A percentile compares a stretch with the other conserved stretches of the same genome.
These are phyloP conservation scores for Dendrobium officinale DNA, from an alignment of 106 monocot species.

Conservation along the genomic window DNA sequence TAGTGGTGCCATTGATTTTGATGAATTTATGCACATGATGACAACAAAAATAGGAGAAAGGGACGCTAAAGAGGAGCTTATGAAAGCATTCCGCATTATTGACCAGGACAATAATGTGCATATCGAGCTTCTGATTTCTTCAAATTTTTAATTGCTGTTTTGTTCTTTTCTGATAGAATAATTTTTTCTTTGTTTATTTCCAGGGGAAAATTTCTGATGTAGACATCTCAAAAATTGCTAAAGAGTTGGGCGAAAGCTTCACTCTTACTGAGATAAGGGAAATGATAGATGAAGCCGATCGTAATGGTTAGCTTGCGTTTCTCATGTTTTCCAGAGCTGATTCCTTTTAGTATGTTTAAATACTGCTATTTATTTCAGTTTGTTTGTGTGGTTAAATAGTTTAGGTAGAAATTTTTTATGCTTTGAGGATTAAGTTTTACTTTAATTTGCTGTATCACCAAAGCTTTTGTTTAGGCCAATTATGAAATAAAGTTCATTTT, in stretches of 20 bases:
- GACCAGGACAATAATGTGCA: constrained; percentile 87
- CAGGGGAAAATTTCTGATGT: constrained; percentile 80
- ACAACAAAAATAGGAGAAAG: constrained; percentile 93
- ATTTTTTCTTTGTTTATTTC: constrained; percentile 4
- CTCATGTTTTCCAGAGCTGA: background rate
- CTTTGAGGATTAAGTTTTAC: background rate
- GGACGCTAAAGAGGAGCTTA: constrained; percentile 70
- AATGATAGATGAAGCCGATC: constrained; percentile 80
- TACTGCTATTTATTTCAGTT: no score
- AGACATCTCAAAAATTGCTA: constrained; percentile 61
- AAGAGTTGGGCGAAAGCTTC: constrained; percentile 74
- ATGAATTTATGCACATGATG: constrained; percentile 91
- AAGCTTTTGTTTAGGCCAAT: background rate
- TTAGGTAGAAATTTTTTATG: background rate
- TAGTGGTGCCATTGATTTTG: constrained; percentile 89
- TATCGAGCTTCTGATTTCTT: background rate
- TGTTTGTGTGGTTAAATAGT: no score
- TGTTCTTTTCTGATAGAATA: background rate
- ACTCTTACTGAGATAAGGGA: constrained; percentile 65
- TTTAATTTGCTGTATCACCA: background rate
- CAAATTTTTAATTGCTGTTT: background rate
- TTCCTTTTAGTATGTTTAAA: background rate
- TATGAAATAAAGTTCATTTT: background rate
- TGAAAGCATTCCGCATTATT: constrained; percentile 81
- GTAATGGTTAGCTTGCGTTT: constrained; percentile 46